These are phyloP conservation scores for Eimeria acervulina DNA, from an alignment of 169 alveolate species.

Conservation along the genomic window DNA sequence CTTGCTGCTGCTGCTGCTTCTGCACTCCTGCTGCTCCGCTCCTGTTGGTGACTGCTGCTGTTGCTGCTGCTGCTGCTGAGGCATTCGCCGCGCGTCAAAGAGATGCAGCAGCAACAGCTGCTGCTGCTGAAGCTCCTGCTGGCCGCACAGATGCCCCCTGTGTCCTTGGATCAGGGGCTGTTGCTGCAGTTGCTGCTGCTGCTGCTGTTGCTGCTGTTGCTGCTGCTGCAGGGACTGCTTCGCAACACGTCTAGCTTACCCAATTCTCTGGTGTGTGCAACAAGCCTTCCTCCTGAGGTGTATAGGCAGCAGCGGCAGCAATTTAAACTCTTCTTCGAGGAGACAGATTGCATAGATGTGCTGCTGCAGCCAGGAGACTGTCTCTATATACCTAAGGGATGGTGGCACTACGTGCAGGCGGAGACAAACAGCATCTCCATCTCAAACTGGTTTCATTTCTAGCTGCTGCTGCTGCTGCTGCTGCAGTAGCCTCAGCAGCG, in stretches of 20 bases:
- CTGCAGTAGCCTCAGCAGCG: no score
- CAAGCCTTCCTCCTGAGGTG: constrained; percentile 25
- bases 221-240: constrained; percentile 66
- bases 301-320: constrained; percentile 49
- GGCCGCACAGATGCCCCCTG: no score
- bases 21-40: no score
- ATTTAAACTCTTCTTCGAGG: background rate
- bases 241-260: constrained; percentile 53
- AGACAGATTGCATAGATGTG: constrained; percentile 46
- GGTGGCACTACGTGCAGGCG: constrained; percentile 84
- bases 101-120: background rate
- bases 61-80: constrained; percentile 34
- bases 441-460: constrained; percentile 73
- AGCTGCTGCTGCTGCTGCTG: constrained; percentile 53
- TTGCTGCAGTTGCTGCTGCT: constrained; percentile 40
- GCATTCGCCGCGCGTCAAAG: no score
- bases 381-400: constrained; percentile 81
- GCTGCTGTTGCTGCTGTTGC: constrained; percentile 64
- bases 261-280: background rate
- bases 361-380: constrained; percentile 78
- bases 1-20: constrained; percentile 52
- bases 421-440: constrained; percentile 66
- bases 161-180: no score
- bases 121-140: constrained; percentile 27
- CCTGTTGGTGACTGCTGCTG: no score